Evolutionary conservation across 768 basidiomycete species (phyloP), one percentile per base, ranked within the genome.

Genomic region (Tylopilus vinaceipallidus): DNA sequence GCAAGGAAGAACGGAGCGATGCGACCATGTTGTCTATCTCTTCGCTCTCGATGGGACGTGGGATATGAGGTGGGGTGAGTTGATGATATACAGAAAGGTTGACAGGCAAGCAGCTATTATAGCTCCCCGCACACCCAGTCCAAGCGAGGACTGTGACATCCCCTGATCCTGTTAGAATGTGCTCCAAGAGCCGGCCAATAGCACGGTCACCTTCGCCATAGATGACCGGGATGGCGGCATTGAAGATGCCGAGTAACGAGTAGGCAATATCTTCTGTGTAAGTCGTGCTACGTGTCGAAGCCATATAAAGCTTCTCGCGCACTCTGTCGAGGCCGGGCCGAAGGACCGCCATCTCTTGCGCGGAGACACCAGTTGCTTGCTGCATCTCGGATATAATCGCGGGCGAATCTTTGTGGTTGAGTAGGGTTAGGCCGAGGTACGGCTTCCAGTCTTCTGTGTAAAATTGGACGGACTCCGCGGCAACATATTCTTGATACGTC

Each of bases 1-100:
- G 95, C 2, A 6, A 2, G 1, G 43, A 23, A 6, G 42, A 36
- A 19, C 33, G 29, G 3, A 47, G 13, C 17, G 11, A 9, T 3
- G 1, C 2, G 0, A 55, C 32, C 0, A 12, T 22, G 0, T 11
- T 19, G 3, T 27, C 41, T n/a, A n/a, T n/a, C n/a, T n/a, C n/a
- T n/a, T n/a, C n/a, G n/a, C n/a, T n/a, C n/a, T n/a, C n/a, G n/a
- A 54, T 11, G 30, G 4, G 42, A 12, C 2, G 40, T 17, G 53
- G 42, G 13, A 50, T 6, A 16, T 54, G 42, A 1, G 42, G 42
- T 3, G 54, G 41, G 3, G 33, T 19, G 3, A 47, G 8, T 20
- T 43, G 40, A n/a, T n/a, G n/a, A n/a, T n/a, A n/a, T n/a, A n/a
- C n/a, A n/a, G n/a, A n/a, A n/a, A n/a, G n/a, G n/a, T n/a, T n/a